Percentiles rank a stretch among this genome's conserved stretches.
Evolutionary conservation across 2,329 filamentous ascomycete genomes (phyloP).

Genomic region (Aureobasidium sp.): DNA sequence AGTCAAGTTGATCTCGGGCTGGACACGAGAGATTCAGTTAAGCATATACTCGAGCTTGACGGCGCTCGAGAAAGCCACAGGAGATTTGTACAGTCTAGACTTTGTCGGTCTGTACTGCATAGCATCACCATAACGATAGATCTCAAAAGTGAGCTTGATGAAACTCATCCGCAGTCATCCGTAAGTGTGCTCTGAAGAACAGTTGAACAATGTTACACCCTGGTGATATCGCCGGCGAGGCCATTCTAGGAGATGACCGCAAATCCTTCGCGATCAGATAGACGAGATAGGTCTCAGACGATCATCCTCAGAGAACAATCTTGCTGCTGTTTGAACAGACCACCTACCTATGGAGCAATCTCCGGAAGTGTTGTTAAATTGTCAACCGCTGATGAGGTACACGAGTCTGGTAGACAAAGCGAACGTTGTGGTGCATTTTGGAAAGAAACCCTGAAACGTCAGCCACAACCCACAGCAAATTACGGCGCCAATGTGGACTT

Average conservation of each 20-base stretch:
- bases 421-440: background rate
- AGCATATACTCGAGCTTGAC: background rate
- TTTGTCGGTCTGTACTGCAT: background rate
- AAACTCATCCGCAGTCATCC: slow-evolving; percentile 5
- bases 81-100: background rate
- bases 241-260: background rate
- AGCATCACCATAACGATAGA: background rate
- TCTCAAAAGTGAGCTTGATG: background rate
- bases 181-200: background rate
- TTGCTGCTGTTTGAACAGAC: background rate
- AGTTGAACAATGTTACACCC: background rate
- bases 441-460: background rate
- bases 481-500: background rate
- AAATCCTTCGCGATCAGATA: background rate
- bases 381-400: background rate
- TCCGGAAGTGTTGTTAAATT: background rate
- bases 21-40: background rate
- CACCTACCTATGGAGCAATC: background rate
- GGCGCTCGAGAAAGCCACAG: background rate
- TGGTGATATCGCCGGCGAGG: background rate
- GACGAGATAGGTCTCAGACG: background rate
- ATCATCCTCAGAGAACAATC: too few species aligned
- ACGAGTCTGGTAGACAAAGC: background rate
- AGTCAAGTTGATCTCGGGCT: background rate
- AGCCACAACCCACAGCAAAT: background rate